Conservation (phyloP, 1,284 basidiomycete genomes). For the Ganoderma sinense region DNA sequence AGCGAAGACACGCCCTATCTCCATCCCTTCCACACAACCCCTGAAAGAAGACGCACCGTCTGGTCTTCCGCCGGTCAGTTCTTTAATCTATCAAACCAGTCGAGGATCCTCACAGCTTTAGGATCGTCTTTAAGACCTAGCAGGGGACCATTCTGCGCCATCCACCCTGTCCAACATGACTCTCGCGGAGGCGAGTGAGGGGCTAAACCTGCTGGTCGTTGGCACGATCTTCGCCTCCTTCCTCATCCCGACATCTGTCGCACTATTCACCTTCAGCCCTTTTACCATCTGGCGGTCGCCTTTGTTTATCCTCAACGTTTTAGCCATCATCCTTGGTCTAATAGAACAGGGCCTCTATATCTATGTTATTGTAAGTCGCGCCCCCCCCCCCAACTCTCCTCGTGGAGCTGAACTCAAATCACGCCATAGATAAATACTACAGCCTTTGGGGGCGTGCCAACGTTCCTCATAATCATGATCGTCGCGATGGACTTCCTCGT, state of each 20-base stretch:
- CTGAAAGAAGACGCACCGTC: neutral
- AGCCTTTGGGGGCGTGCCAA: neutral
- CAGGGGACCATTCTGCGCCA: neutral
- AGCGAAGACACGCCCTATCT: neutral
- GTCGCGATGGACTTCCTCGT: slow-evolving; percentile 17
- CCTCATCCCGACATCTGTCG: slow-evolving; percentile 31
- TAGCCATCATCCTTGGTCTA: slow-evolving; percentile 29
- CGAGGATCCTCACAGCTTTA: neutral
- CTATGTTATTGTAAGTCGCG: slow-evolving; percentile 5
- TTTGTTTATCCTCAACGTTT: slow-evolving; percentile 38
- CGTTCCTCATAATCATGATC: neutral
- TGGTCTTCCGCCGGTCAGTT: neutral
- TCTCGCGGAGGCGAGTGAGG: neutral
- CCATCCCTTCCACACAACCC: neutral
- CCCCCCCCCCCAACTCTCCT: neutral
- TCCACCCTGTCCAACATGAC: neutral
- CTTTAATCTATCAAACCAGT: neutral
- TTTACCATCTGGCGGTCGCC: slow-evolving; percentile 29
- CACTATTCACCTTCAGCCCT: slow-evolving; percentile 35
- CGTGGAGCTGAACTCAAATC: too few species aligned
- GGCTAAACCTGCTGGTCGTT: slow-evolving; percentile 24
- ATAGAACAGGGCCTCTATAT: slow-evolving; percentile 16
- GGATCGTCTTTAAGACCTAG: neutral
- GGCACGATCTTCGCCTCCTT: slow-evolving; percentile 25
- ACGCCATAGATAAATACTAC: neutral